A percentile compares a stretch with the other conserved stretches of the same genome.
phyloP scores from a whole-genome alignment of 2,329 filamentous ascomycete species.

The Alternaria dauci region DNA sequence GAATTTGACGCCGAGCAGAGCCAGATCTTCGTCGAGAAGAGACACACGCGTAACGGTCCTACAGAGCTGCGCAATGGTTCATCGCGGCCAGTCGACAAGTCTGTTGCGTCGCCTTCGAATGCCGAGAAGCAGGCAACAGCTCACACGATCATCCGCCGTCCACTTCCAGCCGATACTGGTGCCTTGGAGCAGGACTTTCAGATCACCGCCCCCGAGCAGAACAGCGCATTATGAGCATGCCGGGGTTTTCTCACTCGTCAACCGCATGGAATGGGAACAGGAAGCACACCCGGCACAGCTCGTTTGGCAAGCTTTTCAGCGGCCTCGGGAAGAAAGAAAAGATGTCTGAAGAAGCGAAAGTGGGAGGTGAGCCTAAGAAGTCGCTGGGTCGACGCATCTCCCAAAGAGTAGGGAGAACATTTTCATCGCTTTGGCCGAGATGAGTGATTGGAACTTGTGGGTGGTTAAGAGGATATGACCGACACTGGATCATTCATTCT shows the following conservation, averaged over 20 bases:
- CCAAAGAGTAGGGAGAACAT: background rate
- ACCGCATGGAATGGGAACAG: accelerated
- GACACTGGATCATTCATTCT: background rate
- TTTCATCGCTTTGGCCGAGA: background rate
- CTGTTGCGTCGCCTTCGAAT: background rate
- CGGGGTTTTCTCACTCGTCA: background rate
- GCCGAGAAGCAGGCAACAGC: too few relatives aligned
- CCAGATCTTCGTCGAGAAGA: background rate
- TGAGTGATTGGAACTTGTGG: background rate
- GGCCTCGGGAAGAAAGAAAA: background rate
- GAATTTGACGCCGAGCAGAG: background rate
- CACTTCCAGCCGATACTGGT: background rate
- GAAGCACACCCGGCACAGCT: background rate
- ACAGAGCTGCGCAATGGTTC: background rate
- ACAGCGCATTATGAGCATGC: background rate
- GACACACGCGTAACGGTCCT: background rate
- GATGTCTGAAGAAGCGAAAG: accelerated
- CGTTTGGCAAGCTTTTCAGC: background rate
- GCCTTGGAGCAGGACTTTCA: background rate
- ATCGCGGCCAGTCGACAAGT: background rate
- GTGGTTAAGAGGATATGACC: accelerated
- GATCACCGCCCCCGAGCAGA: background rate
- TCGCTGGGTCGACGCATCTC: background rate
- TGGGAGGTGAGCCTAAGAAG: too few relatives aligned
- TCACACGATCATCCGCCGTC: background rate